Evolutionary conservation across 352 stramenopile genomes (phyloP).

Genomic region (Albugo candida): DNA sequence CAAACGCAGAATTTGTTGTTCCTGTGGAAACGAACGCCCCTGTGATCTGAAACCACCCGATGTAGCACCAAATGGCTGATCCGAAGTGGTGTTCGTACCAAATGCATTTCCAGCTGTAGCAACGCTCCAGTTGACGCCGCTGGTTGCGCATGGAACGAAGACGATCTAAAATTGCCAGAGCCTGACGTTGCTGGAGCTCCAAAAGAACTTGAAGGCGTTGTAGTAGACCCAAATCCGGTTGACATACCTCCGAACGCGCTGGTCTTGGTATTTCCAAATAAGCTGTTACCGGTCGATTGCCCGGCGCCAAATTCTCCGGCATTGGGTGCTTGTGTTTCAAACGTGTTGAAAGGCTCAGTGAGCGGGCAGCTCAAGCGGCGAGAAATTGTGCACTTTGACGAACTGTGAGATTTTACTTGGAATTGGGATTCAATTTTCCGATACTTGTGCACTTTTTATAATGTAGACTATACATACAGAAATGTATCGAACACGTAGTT

Average conservation of each 20-base stretch:
- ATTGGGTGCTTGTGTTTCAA: conserved; percentile 7
- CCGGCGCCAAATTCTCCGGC: conserved; percentile 2
- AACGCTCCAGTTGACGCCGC: conserved; percentile 11
- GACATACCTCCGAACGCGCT: conserved; percentile 20
- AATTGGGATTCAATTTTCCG: too few species aligned
- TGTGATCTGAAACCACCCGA: conserved; percentile 3
- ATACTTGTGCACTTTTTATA: too few species aligned
- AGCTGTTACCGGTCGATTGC: background rate
- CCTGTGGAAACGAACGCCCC: background rate
- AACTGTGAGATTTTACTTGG: too few species aligned
- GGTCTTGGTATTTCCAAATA: conserved; percentile 1
- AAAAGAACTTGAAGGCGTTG: conserved; percentile 12
- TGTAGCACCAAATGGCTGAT: conserved; percentile 2
- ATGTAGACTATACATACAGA: too few species aligned
- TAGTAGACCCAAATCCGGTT: conserved; percentile 14
- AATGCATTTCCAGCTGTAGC: conserved; percentile 20
- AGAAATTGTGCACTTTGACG: too few species aligned
- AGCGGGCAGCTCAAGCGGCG: conserved; percentile 9
- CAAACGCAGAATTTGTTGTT: conserved; percentile 2
- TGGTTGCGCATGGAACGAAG: conserved; percentile 13
- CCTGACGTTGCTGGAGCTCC: conserved; percentile 16
- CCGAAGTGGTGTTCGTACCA: conserved; percentile 1
- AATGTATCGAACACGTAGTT: too few species aligned
- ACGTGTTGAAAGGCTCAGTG: conserved; percentile 16
- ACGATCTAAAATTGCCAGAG: conserved; percentile 26